Percentiles rank a stretch among this genome's conserved stretches.
Evolutionary conservation across 2,329 filamentous ascomycete species (phyloP).

Genomic region (Aschersonia sp.): DNA sequence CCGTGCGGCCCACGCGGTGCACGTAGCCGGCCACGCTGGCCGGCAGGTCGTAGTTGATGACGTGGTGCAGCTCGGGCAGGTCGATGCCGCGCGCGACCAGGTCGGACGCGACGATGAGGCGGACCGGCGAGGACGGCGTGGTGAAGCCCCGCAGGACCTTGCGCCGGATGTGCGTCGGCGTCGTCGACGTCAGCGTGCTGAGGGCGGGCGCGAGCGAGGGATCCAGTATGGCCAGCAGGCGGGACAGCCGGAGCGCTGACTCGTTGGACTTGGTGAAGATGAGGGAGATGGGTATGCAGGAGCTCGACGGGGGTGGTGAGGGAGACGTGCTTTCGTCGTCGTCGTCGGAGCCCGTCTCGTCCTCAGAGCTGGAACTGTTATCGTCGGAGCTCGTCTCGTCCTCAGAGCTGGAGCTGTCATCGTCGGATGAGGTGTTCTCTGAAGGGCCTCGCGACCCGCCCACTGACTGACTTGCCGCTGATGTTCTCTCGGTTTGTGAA

Average conservation of each 20-base stretch:
- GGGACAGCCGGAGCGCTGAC: constrained; percentile 70
- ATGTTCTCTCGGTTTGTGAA: neutral
- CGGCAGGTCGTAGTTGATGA: constrained; percentile 90
- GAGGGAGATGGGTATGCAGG: constrained; percentile 34
- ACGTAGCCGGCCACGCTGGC: constrained; percentile 70
- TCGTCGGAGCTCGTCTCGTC: too few species aligned
- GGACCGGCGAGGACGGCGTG: constrained; percentile 48
- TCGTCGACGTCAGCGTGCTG: constrained; percentile 63
- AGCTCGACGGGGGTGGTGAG: neutral
- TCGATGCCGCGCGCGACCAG: constrained; percentile 88
- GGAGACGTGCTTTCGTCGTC: constrained; percentile 11
- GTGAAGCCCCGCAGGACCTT: constrained; percentile 55
- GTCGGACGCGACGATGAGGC: constrained; percentile 78
- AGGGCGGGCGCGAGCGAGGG: constrained; percentile 41
- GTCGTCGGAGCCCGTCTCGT: constrained; percentile 15
- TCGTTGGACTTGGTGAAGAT: constrained; percentile 90
- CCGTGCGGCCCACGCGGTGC: constrained; percentile 83
- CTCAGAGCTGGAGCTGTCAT: too few species aligned
- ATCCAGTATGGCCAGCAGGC: constrained; percentile 56
- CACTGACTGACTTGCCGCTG: neutral
- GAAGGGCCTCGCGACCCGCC: too few species aligned
- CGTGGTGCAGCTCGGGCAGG: constrained; percentile 61
- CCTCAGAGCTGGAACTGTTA: neutral
- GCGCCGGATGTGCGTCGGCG: constrained; percentile 54
- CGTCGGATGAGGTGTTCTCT: too few species aligned